Base-by-base conservation (phyloP, 2,329 filamentous ascomycete species). In the Beauveria medogensis region DNA sequence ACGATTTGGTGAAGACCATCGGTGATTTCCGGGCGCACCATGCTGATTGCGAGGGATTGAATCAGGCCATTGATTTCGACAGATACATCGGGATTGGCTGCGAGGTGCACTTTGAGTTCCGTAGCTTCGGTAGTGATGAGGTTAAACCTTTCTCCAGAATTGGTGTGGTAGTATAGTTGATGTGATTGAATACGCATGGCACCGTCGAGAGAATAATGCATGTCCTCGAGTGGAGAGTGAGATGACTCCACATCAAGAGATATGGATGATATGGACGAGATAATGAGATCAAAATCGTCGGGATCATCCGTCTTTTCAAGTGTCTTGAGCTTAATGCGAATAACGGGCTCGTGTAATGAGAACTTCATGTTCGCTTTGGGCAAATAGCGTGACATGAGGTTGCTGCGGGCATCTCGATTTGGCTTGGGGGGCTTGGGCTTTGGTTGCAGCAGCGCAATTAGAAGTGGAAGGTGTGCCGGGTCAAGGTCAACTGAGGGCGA, bases 341-440 rank as follows among this genome's bases (percentile, higher is more conserved):
- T 73, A 18, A 99, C 95, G 1, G 94, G 94, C 71, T 99, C 94
- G 69, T 99, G 94, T 75, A 99, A 89, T 0, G 94, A 97, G 46
- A 97, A 86, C 70, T 97, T 99, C 73, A 97, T 89, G 68, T 84
- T 96, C 0, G 93, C 90, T 75, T 97, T 97, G 1, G 94, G 94
- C 9, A 99, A 79, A 3, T 97, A 82, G n/a, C 91, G 86, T 16
- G 93, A 96, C 34, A 99, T 88, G 40, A 99, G 77, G 59, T 85
- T 81, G 66, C 92, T 83, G 46, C 78, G 80, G 65, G 78, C 79
- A 62, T 80, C 74, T 52, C 72, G 72, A n/a, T 75, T 74, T 3
- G 67, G 52, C 55, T 63, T 70, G 5, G 69, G 69, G 1, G 70
- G 64, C n/a, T 68, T 70, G 7, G 72, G 73, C 61, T 79, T 82